Base-by-base conservation (phyloP, 2,329 filamentous ascomycete species). In the Botrytis cinerea region DNA sequence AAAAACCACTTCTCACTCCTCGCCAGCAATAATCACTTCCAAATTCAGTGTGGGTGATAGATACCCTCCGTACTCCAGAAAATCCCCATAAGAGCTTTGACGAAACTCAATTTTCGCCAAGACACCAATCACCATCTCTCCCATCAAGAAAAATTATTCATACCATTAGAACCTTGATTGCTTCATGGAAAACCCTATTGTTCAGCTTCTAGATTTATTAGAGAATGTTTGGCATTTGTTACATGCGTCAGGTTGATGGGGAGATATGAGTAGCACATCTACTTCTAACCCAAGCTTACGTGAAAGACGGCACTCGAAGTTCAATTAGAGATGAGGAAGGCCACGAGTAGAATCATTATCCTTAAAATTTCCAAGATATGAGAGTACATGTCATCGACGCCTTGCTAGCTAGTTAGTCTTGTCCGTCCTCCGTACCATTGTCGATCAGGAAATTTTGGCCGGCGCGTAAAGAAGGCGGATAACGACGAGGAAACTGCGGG, bases 81-180 rank as follows among this genome's bases (percentile, higher is more conserved):
- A 63, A 32, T 20, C 61, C 61, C 61, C 61, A 63, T 45, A 43
- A 43, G 61, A 63, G 61, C 61, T 63, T 63, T 40, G 61, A 63
- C 61, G 12, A 63, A 63, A 43, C n/a, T n/a, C 22, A 45, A 63
- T 63, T 38, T 38, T 43, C n/a, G 61, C 61, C 61, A 63, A 63
- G 38, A 40, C 40, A 43, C 61, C 61, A 63, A 63, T 63, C 38
- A 45, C 18, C n/a, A 63, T 28, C 16, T 25, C 9, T 43, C 40
- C 51, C n/a, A 28, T 32, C n/a, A 57, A 32, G 51, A 57, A 28
- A 18, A 57, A 28, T 57, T 57, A 57, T 57, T 57, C 51, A 57
- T 57, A 28, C n/a, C 51, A 57, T 57, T 28, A 18, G 51, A 28
- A 57, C n/a, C 14, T 57, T 57, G 28, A 57, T 9, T 57, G n/a